Conservation (phyloP, 257 asterid species). For the Petrea volubilis region DNA sequence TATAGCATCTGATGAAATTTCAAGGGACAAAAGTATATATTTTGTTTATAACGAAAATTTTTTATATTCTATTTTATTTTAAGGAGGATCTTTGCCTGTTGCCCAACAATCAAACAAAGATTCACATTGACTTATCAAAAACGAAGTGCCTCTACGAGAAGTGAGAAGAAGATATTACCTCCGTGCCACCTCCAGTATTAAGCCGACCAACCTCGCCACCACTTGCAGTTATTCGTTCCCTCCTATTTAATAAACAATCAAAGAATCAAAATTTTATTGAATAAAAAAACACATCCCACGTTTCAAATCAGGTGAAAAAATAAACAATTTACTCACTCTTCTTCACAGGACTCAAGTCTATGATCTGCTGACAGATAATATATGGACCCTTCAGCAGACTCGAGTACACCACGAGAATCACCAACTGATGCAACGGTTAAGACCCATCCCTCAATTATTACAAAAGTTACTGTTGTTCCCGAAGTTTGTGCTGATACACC, state of each 20-base stretch:
- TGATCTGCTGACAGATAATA: conserved; percentile 93
- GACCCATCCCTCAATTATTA: conserved; percentile 93
- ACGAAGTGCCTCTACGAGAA: not conserved
- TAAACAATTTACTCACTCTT: conserved; percentile 69
- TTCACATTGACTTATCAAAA: not conserved
- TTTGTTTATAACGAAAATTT: no score
- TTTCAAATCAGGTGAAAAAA: not conserved
- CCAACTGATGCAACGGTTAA: conserved; percentile 97
- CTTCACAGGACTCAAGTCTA: conserved; percentile 91
- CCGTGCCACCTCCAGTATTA: conserved; percentile 98
- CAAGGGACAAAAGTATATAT: no score
- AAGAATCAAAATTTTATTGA: conserved; percentile 9
- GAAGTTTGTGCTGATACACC: conserved; percentile 75
- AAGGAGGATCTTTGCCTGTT: no score
- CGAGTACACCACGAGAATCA: conserved; percentile 93
- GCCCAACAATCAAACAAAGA: no score
- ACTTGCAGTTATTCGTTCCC: conserved; percentile 86
- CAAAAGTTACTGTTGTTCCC: conserved; percentile 96
- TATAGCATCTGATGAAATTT: not conserved
- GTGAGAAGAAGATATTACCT: conserved; percentile 65
- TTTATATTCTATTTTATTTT: no score
- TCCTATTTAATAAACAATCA: conserved; percentile 51
- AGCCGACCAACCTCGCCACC: conserved; percentile 99
- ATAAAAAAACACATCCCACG: not conserved
- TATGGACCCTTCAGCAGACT: conserved; percentile 88